Evolutionary conservation across 208 protist genomes (phyloP).

Genomic region (Acanthamoeba lenticulata): DNA sequence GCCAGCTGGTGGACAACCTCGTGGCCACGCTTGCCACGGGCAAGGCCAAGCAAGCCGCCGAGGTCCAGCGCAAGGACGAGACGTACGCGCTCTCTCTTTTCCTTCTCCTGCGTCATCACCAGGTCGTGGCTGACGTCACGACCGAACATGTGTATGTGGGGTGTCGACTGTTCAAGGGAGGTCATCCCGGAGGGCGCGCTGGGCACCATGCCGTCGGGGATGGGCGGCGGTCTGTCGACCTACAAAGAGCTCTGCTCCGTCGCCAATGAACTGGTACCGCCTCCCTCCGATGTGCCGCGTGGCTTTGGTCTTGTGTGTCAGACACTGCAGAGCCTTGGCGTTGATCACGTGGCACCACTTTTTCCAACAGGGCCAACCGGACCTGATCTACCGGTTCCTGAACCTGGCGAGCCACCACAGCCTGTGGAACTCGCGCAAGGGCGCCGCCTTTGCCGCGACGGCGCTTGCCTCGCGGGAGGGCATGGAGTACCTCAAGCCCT

Average conservation of each 20-base stretch:
- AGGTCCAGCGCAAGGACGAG: slow-evolving; percentile 61
- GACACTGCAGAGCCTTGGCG: too few species aligned
- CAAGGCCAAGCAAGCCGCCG: slow-evolving; percentile 34
- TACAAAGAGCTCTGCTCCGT: slow-evolving; percentile 77
- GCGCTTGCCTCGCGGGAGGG: slow-evolving; percentile 62
- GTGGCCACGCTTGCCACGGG: slow-evolving; percentile 62
- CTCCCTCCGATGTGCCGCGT: not conserved
- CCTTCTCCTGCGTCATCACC: slow-evolving; percentile 28
- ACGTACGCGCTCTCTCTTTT: not conserved
- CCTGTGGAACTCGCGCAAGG: slow-evolving; percentile 82
- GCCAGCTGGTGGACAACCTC: slow-evolving; percentile 74
- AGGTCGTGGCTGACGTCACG: too few species aligned
- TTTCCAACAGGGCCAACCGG: slow-evolving; percentile 74
- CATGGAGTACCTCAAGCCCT: slow-evolving; percentile 72
- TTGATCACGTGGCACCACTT: too few species aligned
- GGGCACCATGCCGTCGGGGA: not conserved
- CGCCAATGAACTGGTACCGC: slow-evolving; percentile 71
- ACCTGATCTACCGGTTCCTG: slow-evolving; percentile 81
- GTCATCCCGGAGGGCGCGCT: slow-evolving; percentile 76
- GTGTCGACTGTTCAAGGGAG: slow-evolving; percentile 9
- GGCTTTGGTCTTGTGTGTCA: not conserved
- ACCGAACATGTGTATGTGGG: not conserved
- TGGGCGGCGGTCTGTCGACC: slow-evolving; percentile 72
- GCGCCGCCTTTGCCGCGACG: slow-evolving; percentile 78
- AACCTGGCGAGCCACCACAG: slow-evolving; percentile 79